Conservation (phyloP, 179 eudicot species). For the Vitellaria paradoxa region DNA sequence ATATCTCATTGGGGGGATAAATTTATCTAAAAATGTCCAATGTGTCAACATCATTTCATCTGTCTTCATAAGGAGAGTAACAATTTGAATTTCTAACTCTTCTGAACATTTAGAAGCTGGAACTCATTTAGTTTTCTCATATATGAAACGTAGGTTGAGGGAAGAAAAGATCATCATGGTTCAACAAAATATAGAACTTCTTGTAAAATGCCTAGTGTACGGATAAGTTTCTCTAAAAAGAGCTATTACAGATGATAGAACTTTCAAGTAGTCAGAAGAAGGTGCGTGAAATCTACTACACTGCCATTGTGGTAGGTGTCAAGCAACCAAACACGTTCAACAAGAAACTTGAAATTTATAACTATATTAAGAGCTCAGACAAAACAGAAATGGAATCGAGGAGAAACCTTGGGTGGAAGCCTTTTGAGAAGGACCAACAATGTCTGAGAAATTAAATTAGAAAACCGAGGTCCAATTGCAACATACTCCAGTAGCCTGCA, state of each 20-base stretch:
- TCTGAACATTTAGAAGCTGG: not conserved
- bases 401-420: constrained; percentile 67
- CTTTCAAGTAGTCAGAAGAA: not conserved
- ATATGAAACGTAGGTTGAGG: not conserved
- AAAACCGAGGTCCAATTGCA: constrained; percentile 95
- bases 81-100: not conserved
- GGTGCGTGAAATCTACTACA: not conserved
- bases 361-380: too few species aligned
- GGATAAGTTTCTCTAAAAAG: not conserved
- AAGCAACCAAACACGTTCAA: not conserved
- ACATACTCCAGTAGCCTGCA: constrained; percentile 88
- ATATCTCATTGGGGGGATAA: too few species aligned
- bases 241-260: not conserved
- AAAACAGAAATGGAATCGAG: too few species aligned
- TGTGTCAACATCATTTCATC: not conserved
- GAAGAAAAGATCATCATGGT: not conserved
- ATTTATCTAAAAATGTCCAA: not conserved
- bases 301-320: not conserved
- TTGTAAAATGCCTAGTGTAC: not conserved
- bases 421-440: constrained; percentile 92
- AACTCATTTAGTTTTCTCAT: not conserved
- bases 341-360: not conserved
- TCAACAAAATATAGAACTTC: not conserved
- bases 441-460: constrained; percentile 91
- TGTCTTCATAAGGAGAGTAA: not conserved